These are phyloP conservation scores for Trichoderma sp. DNA, from an alignment of 2,329 filamentous ascomycete species.

Conservation along the genomic window DNA sequence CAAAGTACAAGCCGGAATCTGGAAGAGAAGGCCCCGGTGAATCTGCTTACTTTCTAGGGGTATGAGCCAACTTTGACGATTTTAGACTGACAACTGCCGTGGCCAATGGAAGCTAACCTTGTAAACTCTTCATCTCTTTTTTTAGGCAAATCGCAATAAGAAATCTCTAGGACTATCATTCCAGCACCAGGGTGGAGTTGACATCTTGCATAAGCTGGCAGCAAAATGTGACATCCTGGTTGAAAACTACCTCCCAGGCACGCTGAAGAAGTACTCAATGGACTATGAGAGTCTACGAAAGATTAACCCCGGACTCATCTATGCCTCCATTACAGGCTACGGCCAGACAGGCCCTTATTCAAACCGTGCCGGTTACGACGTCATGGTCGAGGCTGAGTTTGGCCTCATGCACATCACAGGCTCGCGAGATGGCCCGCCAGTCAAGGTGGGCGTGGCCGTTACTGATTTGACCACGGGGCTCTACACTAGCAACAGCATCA, in stretches of 20 bases:
- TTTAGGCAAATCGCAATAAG: constrained; percentile 91
- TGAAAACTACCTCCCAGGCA: constrained; percentile 92
- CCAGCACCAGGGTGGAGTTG: constrained; percentile 76
- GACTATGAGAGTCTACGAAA: constrained; percentile 78
- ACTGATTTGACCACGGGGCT: constrained; percentile 93
- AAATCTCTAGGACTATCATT: constrained; percentile 92
- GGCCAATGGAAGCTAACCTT: background rate
- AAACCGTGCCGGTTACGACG: constrained; percentile 88
- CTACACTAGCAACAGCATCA: constrained; percentile 92
- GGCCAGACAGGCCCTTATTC: constrained; percentile 92
- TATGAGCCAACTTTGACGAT: constrained; percentile 36
- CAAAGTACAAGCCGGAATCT: constrained; percentile 64
- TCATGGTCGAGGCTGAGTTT: constrained; percentile 99
- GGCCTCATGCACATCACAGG: constrained; percentile 99
- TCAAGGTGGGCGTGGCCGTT: constrained; percentile 96
- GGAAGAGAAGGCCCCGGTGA: constrained; percentile 71
- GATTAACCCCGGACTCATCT: constrained; percentile 85
- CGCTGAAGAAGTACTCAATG: constrained; percentile 84
- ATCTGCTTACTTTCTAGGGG: constrained; percentile 89
- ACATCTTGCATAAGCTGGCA: constrained; percentile 81
- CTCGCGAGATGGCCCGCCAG: constrained; percentile 78
- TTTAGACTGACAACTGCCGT: background rate
- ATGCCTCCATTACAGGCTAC: constrained; percentile 95
- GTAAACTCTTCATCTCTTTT: background rate
- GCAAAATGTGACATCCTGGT: constrained; percentile 88